These are phyloP conservation scores for Tubosaeta sp. DNA, from an alignment of 768 basidiomycete genomes.

Conservation along the genomic window DNA sequence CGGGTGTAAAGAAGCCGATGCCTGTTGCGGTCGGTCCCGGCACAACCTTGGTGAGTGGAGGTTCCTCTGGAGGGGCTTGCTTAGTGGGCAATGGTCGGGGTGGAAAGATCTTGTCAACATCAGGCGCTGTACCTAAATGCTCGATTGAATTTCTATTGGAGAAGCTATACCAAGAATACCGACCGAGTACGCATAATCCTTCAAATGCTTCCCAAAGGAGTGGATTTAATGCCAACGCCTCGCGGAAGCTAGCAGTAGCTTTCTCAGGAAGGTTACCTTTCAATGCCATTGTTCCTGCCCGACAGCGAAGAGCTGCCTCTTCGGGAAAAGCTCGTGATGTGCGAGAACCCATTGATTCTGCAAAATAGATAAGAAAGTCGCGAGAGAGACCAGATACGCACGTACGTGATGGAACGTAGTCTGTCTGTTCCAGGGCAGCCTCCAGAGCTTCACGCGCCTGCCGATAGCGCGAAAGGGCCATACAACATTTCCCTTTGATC, in stretches of 20 bases:
- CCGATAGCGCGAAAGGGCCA: constrained; percentile 65
- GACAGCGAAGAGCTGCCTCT: constrained; percentile 70
- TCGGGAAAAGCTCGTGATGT: constrained; percentile 61
- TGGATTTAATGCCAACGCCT: constrained; percentile 69
- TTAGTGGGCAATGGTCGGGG: constrained; percentile 55
- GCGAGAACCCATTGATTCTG: constrained; percentile 56
- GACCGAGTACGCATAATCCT: constrained; percentile 78
- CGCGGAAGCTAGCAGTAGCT: constrained; percentile 66
- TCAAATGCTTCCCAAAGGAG: constrained; percentile 93
- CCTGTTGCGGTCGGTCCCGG: constrained; percentile 56
- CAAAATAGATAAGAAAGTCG: constrained; percentile 10
- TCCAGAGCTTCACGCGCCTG: constrained; percentile 74
- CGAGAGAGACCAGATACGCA: constrained; percentile 14
- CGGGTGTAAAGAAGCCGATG: constrained; percentile 74
- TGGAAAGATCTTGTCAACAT: constrained; percentile 71
- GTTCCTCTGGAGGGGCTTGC: constrained; percentile 50
- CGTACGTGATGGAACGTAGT: constrained; percentile 57
- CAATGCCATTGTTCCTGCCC: constrained; percentile 69
- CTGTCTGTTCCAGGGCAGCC: constrained; percentile 49
- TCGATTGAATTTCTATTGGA: constrained; percentile 10
- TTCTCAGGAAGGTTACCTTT: constrained; percentile 75
- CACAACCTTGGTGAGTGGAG: constrained; percentile 33
- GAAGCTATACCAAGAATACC: constrained; percentile 18
- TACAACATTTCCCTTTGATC: constrained; percentile 75
- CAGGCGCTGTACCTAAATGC: constrained; percentile 57